Conservation (phyloP, 169 alveolate species). For the Babesia gibsoni region DNA sequence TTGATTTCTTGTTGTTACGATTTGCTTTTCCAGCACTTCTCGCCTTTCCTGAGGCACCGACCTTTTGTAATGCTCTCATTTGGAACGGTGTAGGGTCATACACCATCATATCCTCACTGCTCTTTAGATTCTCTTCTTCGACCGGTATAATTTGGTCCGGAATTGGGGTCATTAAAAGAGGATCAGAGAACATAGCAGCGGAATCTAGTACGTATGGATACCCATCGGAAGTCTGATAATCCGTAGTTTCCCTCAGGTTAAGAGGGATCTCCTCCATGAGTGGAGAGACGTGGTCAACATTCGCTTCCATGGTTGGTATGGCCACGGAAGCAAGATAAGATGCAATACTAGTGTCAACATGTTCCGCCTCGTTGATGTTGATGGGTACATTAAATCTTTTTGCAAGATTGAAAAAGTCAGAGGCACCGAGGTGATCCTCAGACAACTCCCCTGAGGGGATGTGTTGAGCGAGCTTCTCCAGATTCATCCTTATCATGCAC, state of each 20-base stretch:
- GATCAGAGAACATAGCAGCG: neutral
- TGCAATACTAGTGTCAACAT: too few species aligned
- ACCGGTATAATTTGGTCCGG: neutral
- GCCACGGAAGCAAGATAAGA: too few species aligned
- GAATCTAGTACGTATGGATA: too few species aligned
- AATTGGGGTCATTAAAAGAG: neutral
- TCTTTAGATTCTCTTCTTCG: neutral
- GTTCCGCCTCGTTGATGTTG: too few species aligned
- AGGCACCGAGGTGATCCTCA: neutral
- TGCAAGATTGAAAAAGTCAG: neutral
- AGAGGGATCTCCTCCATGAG: too few species aligned
- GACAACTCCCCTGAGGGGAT: neutral
- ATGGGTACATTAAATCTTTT: too few species aligned
- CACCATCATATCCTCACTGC: neutral
- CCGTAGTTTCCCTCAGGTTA: too few species aligned
- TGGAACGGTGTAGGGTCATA: too few species aligned
- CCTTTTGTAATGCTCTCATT: neutral
- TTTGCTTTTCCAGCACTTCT: neutral
- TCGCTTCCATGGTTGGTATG: too few species aligned
- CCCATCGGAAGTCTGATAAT: too few species aligned
- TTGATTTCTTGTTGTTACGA: neutral
- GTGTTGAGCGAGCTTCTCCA: constrained; percentile 19
- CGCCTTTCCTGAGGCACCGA: neutral
- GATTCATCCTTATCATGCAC: neutral
- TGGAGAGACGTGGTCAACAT: too few species aligned